Base-by-base conservation (phyloP, 192 early-diverging fungal genomes). In the Coemansia sp. region DNA sequence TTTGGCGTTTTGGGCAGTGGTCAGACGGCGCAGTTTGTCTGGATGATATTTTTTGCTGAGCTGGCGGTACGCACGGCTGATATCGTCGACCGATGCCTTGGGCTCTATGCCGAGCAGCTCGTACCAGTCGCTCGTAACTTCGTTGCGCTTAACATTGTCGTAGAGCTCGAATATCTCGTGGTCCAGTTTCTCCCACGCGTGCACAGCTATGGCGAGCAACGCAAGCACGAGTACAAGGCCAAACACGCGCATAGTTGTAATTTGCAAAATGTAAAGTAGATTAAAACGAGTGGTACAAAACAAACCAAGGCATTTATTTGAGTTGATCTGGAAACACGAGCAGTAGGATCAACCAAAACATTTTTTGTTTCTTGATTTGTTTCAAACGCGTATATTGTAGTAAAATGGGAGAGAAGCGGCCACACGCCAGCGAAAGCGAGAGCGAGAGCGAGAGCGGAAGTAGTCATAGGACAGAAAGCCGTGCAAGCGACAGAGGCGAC, bases 101-200 rank as follows among this genome's bases (percentile, higher is more conserved):
- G 84, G 70, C 17, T 74, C 60, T 15, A 88, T 65, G 2, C 78
- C 76, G 48, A 92, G 69, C 67, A 87, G 85, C 45, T 83, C 85
- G 69, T 90, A 92, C 83, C 89, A 90, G 73, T 56, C 76, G 56
- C 58, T 77, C 56, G 58, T 87, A 11, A 37, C 79, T 82, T 83
- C 73, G 65, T 73, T 84, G 56, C 78, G 83, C 68, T 89, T 88
- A 52, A 92, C 73, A 27, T 85, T 84, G 73, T 92, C 90, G 41
- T 88, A 85, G 57, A 92, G 85, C 82, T 90, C 89, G 75, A 92
- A 92, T 62, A 92, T 92, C 70, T 90, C 89, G 72, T 89, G 88
- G 69, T 92, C 90, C 19, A 84, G 84, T 82, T 84, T 63, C 63
- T 76, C 79, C 79, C 78, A 84, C 2, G 75, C 74, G 4, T n/a